phyloP scores from a whole-genome alignment of 257 asterid species.

The Lantana camara region DNA sequence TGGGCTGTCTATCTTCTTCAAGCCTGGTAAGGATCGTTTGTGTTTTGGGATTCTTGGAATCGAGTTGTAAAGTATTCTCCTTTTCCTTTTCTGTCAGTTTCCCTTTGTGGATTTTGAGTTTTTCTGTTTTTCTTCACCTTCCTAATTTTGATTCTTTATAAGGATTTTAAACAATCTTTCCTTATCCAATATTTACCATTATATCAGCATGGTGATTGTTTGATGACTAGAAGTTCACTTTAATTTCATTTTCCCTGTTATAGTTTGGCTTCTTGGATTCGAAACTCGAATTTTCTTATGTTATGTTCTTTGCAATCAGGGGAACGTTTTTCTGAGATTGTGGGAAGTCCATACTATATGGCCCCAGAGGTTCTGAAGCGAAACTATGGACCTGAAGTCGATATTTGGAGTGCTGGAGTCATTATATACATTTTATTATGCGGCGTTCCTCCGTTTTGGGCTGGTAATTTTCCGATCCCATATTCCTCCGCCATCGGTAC shows the following conservation, averaged over 20 bases:
- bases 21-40: constrained; percentile 58
- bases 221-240: not conserved
- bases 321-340: constrained; percentile 81
- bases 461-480: too few relatives aligned
- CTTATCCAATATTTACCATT: not conserved
- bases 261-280: not conserved
- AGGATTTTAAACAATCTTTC: not conserved
- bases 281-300: not conserved
- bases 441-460: constrained; percentile 99
- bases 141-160: constrained; percentile 10
- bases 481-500: too few relatives aligned
- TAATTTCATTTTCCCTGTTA: not conserved
- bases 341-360: constrained; percentile 95
- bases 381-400: constrained; percentile 88
- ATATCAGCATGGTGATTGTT: not conserved
- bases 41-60: not conserved
- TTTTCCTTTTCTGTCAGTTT: not conserved
- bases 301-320: constrained; percentile 39
- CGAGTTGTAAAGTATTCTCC: not conserved
- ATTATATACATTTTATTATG: constrained; percentile 87
- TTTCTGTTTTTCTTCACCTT: not conserved
- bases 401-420: constrained; percentile 96
- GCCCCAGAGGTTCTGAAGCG: constrained; percentile 93
- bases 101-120: not conserved
- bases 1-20: constrained; percentile 82